Base-by-base conservation (phyloP, 306 rosid species). In the Lablab purpureus region DNA sequence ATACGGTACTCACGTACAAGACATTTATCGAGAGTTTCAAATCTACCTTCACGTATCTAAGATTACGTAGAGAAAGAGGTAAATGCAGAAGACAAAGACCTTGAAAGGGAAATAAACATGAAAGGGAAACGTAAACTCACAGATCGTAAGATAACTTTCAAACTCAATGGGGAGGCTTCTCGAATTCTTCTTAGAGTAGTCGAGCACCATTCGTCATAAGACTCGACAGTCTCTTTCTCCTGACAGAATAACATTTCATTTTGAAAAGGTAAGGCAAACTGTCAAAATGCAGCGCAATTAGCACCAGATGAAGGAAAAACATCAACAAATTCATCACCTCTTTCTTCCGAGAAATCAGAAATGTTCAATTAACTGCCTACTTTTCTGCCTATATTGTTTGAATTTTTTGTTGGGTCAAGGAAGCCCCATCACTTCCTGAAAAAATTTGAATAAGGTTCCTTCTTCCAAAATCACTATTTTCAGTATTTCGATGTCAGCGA, bases 21-120 rank as follows among this genome's bases (percentile, higher is more conserved):
- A 81, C 99, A 96, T 49, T 91, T 89, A 83, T 87, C 90, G 49
- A 95, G 97, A 75, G 93, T 85, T 90, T 91, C 88, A 84, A 91
- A 93, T 87, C 99, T 89, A 75, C 98, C 97, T 82, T 96, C 97
- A 4, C 99, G 96, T 63, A 93, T 96, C 99, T 96, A 69, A n/a
- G 73, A 75, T 73, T 82, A 73, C 51, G 50, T 1, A 73, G 49
- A 62, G 64, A 40, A 40, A 4, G 65, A 81, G 76, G 88, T 85
- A 67, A 74, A 76, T 62, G 71, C 10, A 75, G 9, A 21, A 22
- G 36, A 17, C 43, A 22, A n/a, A 21, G 71, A 73, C 60, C 41
- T 40, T 77, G 40, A 67, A 67, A 50, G 21, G 52, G 74, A 86
- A 70, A 68, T 70, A 72, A 76, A 19, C 22, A 10, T 36, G 34